These are phyloP conservation scores for Pseudogymnoascus sp. DNA, from an alignment of 2,329 filamentous ascomycete genomes.

Conservation along the genomic window DNA sequence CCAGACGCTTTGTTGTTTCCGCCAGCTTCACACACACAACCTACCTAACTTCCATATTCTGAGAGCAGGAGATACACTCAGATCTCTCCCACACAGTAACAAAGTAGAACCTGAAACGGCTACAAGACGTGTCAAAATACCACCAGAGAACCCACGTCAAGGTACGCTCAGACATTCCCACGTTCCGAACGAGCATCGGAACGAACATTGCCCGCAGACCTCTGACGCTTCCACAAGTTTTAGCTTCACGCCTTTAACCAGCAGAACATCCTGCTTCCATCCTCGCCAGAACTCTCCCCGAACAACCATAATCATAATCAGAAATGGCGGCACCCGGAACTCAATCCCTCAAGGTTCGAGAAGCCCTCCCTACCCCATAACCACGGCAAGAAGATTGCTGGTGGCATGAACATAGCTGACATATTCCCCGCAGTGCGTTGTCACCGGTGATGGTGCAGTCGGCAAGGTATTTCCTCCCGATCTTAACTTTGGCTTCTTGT, in stretches of 20 bases:
- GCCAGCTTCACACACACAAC: neutral
- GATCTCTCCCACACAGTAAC: neutral
- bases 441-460: constrained; percentile 98
- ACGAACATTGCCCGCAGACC: neutral
- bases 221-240: neutral
- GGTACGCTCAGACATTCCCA: neutral
- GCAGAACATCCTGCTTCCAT: neutral
- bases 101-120: constrained; percentile 1
- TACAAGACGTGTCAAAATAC: neutral
- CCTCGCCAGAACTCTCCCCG: neutral
- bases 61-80: neutral
- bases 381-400: constrained; percentile 12
- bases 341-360: constrained; percentile 79
- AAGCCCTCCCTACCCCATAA: constrained; percentile 21
- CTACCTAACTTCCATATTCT: neutral
- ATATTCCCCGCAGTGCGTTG: constrained; percentile 66
- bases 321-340: constrained; percentile 71
- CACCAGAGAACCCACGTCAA: neutral
- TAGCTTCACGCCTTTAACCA: neutral
- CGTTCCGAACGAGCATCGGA: neutral
- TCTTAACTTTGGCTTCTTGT: neutral
- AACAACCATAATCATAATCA: constrained; percentile 27
- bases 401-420: constrained; percentile 14
- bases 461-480: constrained; percentile 65
- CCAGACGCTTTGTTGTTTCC: neutral